Conservation (phyloP, 768 basidiomycete species). For the Paxillus rubicundulus region DNA sequence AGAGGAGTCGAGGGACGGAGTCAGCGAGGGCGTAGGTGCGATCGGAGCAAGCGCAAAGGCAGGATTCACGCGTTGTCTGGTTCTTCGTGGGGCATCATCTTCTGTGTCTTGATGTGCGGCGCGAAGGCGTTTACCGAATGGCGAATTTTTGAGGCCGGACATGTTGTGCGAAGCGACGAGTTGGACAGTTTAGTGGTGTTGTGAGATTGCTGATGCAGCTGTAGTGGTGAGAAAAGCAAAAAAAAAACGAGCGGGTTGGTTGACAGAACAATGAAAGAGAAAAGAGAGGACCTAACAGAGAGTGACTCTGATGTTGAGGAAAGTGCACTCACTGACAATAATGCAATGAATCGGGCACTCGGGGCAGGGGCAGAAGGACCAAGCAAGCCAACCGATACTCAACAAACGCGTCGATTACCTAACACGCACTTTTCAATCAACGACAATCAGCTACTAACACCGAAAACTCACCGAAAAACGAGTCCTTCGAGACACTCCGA, state of each 20-base stretch:
- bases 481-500: too few species aligned
- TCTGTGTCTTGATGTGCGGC: slow-evolving; percentile 58
- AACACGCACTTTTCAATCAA: slow-evolving; percentile 26
- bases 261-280: background rate
- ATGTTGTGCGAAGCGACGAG: slow-evolving; percentile 32
- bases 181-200: background rate
- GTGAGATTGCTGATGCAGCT: background rate
- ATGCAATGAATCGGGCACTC: slow-evolving; percentile 4
- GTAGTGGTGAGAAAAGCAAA: background rate
- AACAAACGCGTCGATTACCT: slow-evolving; percentile 33
- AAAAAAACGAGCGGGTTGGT: slow-evolving; percentile 4
- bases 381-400: slow-evolving; percentile 15
- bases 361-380: slow-evolving; percentile 19
- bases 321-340: slow-evolving; percentile 7
- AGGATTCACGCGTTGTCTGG: slow-evolving; percentile 49
- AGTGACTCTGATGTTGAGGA: slow-evolving; percentile 5
- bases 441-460: slow-evolving; percentile 13
- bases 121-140: slow-evolving; percentile 80
- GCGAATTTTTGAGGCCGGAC: slow-evolving; percentile 81
- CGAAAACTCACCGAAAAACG: slow-evolving; percentile 6
- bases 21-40: slow-evolving; percentile 38
- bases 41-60: slow-evolving; percentile 47
- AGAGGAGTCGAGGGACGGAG: slow-evolving; percentile 55
- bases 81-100: slow-evolving; percentile 54
- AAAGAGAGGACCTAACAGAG: background rate